Conservation (phyloP, 352 stramenopile genomes). For the Globisporangium cederbergense region DNA sequence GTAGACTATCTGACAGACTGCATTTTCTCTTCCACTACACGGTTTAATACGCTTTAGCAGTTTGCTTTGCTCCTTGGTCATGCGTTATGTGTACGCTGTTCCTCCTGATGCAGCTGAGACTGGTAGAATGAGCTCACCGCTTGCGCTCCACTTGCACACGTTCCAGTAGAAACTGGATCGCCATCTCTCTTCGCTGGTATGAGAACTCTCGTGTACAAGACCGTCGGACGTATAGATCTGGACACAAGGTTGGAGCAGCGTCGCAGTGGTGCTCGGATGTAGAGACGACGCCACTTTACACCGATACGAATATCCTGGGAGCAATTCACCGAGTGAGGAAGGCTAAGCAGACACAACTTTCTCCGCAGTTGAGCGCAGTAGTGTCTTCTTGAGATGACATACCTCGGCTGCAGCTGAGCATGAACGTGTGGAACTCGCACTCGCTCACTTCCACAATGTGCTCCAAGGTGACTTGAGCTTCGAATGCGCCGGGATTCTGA, state of each 20-base stretch:
- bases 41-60: neutral
- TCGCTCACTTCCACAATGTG: slow-evolving; percentile 22
- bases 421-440: slow-evolving; percentile 39
- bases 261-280: slow-evolving; percentile 16
- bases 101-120: neutral
- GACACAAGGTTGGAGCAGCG: slow-evolving; percentile 29
- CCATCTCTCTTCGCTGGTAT: slow-evolving; percentile 21
- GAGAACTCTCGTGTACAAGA: slow-evolving; percentile 34
- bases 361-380: neutral
- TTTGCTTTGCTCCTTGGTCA: neutral
- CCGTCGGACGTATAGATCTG: slow-evolving; percentile 51
- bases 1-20: neutral
- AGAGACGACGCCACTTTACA: slow-evolving; percentile 35
- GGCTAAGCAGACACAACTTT: neutral
- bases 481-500: slow-evolving; percentile 9
- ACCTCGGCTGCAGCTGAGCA: slow-evolving; percentile 28
- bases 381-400: neutral
- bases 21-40: neutral
- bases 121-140: slow-evolving; percentile 24
- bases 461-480: slow-evolving; percentile 27
- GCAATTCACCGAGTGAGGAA: too few species aligned
- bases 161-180: slow-evolving; percentile 47
- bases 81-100: neutral
- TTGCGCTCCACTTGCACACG: slow-evolving; percentile 42
- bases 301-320: slow-evolving; percentile 29